Conservation (phyloP, 768 basidiomycete species). For the Russula brevipes region DNA sequence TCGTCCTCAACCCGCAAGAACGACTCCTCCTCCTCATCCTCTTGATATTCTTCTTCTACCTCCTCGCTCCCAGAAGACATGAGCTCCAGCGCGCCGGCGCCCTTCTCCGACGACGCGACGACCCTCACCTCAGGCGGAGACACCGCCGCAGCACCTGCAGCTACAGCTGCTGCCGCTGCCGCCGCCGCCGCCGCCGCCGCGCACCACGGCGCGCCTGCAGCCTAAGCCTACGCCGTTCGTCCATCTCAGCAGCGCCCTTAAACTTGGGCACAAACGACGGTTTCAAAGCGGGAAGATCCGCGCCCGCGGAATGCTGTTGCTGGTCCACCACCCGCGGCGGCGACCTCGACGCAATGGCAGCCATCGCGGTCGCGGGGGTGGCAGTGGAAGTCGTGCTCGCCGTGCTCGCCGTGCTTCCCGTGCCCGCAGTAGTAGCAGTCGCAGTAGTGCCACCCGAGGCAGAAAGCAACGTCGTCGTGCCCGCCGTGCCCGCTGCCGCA, state of each 20-base stretch:
- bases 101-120: slow-evolving; percentile 29
- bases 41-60: slow-evolving; percentile 42
- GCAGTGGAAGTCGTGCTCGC: background rate
- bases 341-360: slow-evolving; percentile 3
- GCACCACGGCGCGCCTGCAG: slow-evolving; percentile 55
- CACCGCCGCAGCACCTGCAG: slow-evolving; percentile 17
- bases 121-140: slow-evolving; percentile 34
- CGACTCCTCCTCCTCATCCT: slow-evolving; percentile 44
- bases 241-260: slow-evolving; percentile 84
- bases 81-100: slow-evolving; percentile 41
- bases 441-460: too few relatives aligned
- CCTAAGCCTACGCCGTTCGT: slow-evolving; percentile 57
- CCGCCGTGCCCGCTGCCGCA: too few relatives aligned
- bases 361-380: background rate
- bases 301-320: background rate
- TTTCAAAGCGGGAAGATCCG: slow-evolving; percentile 29
- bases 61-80: slow-evolving; percentile 49
- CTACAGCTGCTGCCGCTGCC: background rate
- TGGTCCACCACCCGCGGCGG: slow-evolving; percentile 13
- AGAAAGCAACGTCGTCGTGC: background rate
- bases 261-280: slow-evolving; percentile 70
- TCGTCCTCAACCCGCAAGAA: slow-evolving; percentile 41
- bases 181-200: slow-evolving; percentile 24
- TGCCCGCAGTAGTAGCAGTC: background rate
- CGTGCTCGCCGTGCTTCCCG: background rate